A percentile compares a stretch with the other conserved stretches of the same genome.
phyloP scores from a whole-genome alignment of 1,284 basidiomycete species.

The Fomitopsis palustris region DNA sequence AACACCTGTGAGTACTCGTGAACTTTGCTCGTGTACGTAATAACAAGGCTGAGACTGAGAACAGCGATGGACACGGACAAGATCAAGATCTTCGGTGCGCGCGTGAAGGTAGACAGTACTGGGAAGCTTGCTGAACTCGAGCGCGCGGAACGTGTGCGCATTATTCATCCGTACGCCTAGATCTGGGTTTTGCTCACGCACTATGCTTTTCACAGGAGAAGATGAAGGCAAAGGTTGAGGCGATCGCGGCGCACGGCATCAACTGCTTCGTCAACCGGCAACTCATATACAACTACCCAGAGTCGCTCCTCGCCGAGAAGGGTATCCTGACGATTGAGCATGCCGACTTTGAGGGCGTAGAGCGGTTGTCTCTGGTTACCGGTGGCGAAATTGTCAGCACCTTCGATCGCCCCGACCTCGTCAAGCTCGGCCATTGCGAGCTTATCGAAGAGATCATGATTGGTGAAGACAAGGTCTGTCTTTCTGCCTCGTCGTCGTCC shows the following conservation, averaged over 20 bases:
- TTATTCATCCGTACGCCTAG: not conserved
- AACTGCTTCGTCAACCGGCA: constrained; percentile 99
- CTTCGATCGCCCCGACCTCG: constrained; percentile 91
- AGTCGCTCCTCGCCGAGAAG: constrained; percentile 88
- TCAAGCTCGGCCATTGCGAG: constrained; percentile 93
- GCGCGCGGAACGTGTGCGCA: constrained; percentile 80
- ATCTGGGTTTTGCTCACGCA: not conserved
- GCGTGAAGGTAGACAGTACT: constrained; percentile 93
- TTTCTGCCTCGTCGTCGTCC: too few relatives aligned
- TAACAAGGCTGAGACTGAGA: not conserved
- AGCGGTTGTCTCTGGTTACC: constrained; percentile 92
- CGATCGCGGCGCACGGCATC: constrained; percentile 93
- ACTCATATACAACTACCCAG: constrained; percentile 99
- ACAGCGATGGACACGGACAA: constrained; percentile 99
- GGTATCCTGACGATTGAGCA: constrained; percentile 98
- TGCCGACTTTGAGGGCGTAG: constrained; percentile 99
- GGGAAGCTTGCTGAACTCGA: constrained; percentile 98
- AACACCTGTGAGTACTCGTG: constrained; percentile 79
- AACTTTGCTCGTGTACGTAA: too few relatives aligned
- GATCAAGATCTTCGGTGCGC: constrained; percentile 98
- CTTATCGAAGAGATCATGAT: constrained; percentile 99
- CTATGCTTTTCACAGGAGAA: constrained; percentile 65
- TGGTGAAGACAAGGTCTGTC: constrained; percentile 91
- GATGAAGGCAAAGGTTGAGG: constrained; percentile 98
- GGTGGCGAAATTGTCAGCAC: constrained; percentile 98